phyloP scores from a whole-genome alignment of 352 stramenopile species.

The Phytophthora capsici region DNA sequence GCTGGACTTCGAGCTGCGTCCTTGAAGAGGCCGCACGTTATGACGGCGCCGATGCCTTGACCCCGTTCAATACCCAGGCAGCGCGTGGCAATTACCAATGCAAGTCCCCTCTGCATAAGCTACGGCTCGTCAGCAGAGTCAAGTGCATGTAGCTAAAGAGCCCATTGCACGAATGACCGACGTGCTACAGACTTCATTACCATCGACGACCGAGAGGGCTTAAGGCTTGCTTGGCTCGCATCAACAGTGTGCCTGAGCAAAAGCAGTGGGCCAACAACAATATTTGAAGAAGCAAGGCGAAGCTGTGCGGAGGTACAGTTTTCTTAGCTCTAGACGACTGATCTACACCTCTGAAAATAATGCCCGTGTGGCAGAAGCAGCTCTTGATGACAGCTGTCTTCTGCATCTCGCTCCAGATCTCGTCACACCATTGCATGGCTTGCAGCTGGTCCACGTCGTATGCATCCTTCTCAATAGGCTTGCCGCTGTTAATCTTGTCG shows the following conservation, averaged over 20 bases:
- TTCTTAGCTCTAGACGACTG: too few species aligned
- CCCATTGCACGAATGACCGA: neutral
- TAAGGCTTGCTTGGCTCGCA: too few species aligned
- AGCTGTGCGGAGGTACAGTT: neutral
- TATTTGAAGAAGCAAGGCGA: neutral
- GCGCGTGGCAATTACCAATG: slow-evolving; percentile 17
- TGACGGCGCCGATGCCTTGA: neutral
- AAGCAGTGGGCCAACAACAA: neutral
- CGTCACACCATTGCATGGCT: too few species aligned
- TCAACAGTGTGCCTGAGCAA: neutral
- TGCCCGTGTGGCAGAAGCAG: too few species aligned
- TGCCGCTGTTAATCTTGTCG: too few species aligned
- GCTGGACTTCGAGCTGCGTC: slow-evolving; percentile 10
- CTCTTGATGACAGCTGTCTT: too few species aligned
- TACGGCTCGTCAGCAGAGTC: neutral
- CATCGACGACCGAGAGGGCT: too few species aligned
- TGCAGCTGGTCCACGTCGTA: too few species aligned
- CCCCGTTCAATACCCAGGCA: neutral
- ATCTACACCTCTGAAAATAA: too few species aligned
- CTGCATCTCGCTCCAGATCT: too few species aligned
- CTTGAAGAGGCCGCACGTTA: slow-evolving; percentile 19
- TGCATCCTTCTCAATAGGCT: too few species aligned
- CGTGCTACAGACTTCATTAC: too few species aligned
- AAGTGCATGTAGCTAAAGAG: neutral
- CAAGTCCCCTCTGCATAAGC: neutral